Base-by-base conservation (phyloP, 2,329 filamentous ascomycete species). In the Pseudocercospora cruenta region DNA sequence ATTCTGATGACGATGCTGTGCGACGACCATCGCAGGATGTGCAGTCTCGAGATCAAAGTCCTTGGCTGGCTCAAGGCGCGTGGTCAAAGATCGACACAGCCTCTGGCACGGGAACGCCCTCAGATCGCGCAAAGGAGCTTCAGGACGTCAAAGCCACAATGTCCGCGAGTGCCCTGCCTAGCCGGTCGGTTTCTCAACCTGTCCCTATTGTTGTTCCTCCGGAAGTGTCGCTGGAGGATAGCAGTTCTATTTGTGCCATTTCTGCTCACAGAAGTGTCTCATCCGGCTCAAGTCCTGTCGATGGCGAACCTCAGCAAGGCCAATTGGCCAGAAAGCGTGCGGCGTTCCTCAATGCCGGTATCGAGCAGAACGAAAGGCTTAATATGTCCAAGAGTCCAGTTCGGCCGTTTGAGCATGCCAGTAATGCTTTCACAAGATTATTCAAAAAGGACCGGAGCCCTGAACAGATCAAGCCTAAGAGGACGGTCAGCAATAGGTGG, bases 321-420 rank as follows among this genome's bases (percentile, higher is more conserved):
- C 64, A 65, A 19, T 54, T 70, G 14, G 72, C 72, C 1, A 75
- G 71, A 64, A 73, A 70, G 67, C 72, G 75, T 19, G 73, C 75
- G 4, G 71, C 72, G 10, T 76, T 75, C 64, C 63, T 73, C 26
- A 71, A 70, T 57, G 72, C 72, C 36, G 55, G 55, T 26, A 70
- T 75, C 62, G 75, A 76, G 61, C 66, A 64, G 22, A 71, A 70
- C 19, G 69, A 70, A 45, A 73, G 71, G 16, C 67, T 78, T 53
- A 75, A 76, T 54, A 66, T 70, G 47, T 72, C 71, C 55, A 77
- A 76, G 62, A 72, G 71, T 67, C 75, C 77, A 31, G 77, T 79
- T 14, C 72, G 77, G 58, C 70, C 77, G 19, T 79, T 79, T 66
- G 77, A 79, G 61, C 77, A 77, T 64, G 77, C 77, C 71, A 78